These are phyloP conservation scores for Chalciporus sp. DNA, from an alignment of 1,284 basidiomycete genomes.

Conservation along the genomic window DNA sequence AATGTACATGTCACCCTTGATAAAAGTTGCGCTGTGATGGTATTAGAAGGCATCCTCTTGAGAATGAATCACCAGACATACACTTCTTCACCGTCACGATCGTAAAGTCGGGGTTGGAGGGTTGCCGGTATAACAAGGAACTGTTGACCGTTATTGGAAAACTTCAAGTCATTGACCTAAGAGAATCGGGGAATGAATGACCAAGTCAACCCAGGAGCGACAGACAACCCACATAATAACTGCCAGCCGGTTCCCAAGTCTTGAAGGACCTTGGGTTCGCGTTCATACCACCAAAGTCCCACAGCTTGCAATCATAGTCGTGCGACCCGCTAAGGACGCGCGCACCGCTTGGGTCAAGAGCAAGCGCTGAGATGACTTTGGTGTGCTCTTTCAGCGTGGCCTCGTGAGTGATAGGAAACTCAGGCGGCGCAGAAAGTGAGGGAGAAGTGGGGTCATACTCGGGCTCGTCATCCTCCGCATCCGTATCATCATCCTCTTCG, in stretches of 20 bases:
- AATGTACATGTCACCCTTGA: constrained; percentile 97
- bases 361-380: constrained; percentile 91
- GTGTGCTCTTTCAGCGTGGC: constrained; percentile 90
- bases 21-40: constrained; percentile 75
- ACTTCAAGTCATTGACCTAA: constrained; percentile 88
- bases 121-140: constrained; percentile 90
- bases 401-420: constrained; percentile 87
- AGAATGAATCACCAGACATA: constrained; percentile 46
- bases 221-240: constrained; percentile 77
- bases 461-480: constrained; percentile 47
- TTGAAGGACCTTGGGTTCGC: constrained; percentile 89
- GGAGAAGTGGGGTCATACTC: constrained; percentile 58
- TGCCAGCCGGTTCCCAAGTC: constrained; percentile 91
- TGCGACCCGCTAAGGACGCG: constrained; percentile 90
- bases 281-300: constrained; percentile 99
- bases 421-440: constrained; percentile 44
- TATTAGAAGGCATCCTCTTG: constrained; percentile 45
- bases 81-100: constrained; percentile 88
- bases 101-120: constrained; percentile 85
- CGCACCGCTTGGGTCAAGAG: constrained; percentile 92
- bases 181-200: constrained; percentile 6
- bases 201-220: background rate
- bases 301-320: constrained; percentile 97
- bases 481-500: constrained; percentile 33
- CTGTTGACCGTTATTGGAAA: constrained; percentile 82